Percentiles rank a stretch among this genome's conserved stretches.
These are phyloP conservation scores for Artemisia annua DNA, from an alignment of 129 eudicot species.

Conservation along the genomic window DNA sequence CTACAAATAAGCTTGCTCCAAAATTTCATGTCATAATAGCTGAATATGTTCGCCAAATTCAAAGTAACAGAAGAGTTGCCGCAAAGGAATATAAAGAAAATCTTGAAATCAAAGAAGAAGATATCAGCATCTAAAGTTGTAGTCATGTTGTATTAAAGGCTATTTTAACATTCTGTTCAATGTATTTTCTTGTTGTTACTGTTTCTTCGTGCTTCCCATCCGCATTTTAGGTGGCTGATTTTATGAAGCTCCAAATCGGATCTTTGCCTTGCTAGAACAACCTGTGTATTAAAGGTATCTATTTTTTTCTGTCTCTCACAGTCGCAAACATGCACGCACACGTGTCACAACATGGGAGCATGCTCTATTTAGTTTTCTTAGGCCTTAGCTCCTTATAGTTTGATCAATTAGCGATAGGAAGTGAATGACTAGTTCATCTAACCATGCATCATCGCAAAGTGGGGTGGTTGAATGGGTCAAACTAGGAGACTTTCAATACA, in stretches of 20 bases:
- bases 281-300: constrained; percentile 33
- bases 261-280: constrained; percentile 23
- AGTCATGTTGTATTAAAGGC: constrained; percentile 7
- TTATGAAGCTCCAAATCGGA: constrained; percentile 28
- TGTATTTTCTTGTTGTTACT: neutral
- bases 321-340: constrained; percentile 5
- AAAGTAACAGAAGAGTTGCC: constrained; percentile 57
- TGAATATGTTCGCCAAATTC: constrained; percentile 67
- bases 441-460: neutral
- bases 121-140: constrained; percentile 38
- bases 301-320: neutral
- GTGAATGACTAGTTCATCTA: neutral
- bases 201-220: neutral
- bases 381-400: neutral
- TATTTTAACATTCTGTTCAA: constrained; percentile 1
- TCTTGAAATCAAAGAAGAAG: constrained; percentile 47
- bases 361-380: neutral
- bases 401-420: neutral
- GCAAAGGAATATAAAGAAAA: constrained; percentile 39
- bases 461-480: neutral
- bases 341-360: neutral
- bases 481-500: neutral
- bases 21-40: constrained; percentile 68
- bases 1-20: constrained; percentile 70
- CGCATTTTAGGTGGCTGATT: constrained; percentile 8